Evolutionary conservation across 176 grass and related monocot genomes (phyloP).

Genomic region (Neostapfia colusana): DNA sequence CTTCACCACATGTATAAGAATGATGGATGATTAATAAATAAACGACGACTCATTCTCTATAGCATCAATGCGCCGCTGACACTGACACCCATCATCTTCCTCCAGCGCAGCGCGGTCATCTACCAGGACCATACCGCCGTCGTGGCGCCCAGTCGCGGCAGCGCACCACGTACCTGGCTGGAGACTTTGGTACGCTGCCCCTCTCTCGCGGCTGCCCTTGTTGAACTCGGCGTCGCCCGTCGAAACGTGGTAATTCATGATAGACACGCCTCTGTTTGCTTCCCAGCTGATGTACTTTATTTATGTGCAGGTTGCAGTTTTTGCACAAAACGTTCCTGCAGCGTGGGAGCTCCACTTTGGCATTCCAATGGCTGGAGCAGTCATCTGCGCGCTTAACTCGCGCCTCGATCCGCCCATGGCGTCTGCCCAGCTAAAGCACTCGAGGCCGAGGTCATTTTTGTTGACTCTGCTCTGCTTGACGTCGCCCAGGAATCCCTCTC

Average conservation of each 20-base stretch:
- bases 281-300: too few relatives aligned
- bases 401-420: conserved; percentile 58
- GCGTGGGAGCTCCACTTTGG: conserved; percentile 66
- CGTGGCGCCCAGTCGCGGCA: conserved; percentile 1
- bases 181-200: conserved; percentile 52
- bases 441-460: conserved; percentile 62
- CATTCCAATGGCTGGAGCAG: conserved; percentile 57
- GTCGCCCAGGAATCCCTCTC: conserved; percentile 37
- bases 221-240: conserved; percentile 33
- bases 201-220: conserved; percentile 52
- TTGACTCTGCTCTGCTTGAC: conserved; percentile 44
- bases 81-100: conserved; percentile 67
- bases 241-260: conserved; percentile 44
- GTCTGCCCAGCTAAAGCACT: conserved; percentile 50
- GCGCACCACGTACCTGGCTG: conserved; percentile 45
- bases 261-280: too few relatives aligned
- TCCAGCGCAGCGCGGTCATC: conserved; percentile 48
- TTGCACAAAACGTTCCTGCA: conserved; percentile 57
- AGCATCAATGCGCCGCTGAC: conserved; percentile 47
- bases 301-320: conserved; percentile 47
- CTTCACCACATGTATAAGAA: too few relatives aligned
- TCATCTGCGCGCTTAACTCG: conserved; percentile 62
- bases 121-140: conserved; percentile 37
- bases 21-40: too few relatives aligned
- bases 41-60: too few relatives aligned